phyloP scores from a whole-genome alignment of 2,329 filamentous ascomycete species.

The Zasmidium angulare region DNA sequence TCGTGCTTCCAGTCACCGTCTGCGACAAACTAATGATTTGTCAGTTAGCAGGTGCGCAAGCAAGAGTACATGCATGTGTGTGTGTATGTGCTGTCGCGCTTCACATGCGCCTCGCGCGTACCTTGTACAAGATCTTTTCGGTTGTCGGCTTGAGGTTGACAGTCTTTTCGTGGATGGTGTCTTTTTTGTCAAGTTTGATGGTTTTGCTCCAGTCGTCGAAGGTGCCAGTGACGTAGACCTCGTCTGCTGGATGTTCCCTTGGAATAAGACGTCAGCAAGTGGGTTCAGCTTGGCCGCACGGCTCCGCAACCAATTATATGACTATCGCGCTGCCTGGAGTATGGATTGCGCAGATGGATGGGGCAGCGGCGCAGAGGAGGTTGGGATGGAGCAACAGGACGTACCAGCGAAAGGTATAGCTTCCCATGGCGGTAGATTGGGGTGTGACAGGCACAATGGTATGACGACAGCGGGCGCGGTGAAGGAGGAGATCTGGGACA shows the following conservation, averaged over 20 bases:
- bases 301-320: not conserved
- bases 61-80: too few relatives aligned
- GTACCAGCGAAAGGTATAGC: conserved; percentile 1
- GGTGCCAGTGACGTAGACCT: conserved; percentile 92
- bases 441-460: not conserved
- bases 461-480: not conserved
- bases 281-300: not conserved
- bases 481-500: not conserved
- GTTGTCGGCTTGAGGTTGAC: conserved; percentile 65
- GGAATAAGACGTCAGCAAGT: not conserved
- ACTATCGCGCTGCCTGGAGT: not conserved
- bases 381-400: not conserved
- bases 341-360: not conserved
- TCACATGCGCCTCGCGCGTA: conserved; percentile 44
- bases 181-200: conserved; percentile 75
- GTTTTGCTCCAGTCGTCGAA: conserved; percentile 94
- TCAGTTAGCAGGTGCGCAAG: conserved; percentile 8
- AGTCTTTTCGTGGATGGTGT: conserved; percentile 72
- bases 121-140: conserved; percentile 92
- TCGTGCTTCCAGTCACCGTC: conserved; percentile 89
- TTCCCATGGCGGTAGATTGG: not conserved
- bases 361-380: not conserved
- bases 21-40: conserved; percentile 75
- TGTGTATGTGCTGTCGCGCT: not conserved
- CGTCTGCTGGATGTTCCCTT: conserved; percentile 64